A percentile compares a stretch with the other conserved stretches of the same genome.
Conservation (phyloP, 768 basidiomycete species). For the Epithele typhae region DNA sequence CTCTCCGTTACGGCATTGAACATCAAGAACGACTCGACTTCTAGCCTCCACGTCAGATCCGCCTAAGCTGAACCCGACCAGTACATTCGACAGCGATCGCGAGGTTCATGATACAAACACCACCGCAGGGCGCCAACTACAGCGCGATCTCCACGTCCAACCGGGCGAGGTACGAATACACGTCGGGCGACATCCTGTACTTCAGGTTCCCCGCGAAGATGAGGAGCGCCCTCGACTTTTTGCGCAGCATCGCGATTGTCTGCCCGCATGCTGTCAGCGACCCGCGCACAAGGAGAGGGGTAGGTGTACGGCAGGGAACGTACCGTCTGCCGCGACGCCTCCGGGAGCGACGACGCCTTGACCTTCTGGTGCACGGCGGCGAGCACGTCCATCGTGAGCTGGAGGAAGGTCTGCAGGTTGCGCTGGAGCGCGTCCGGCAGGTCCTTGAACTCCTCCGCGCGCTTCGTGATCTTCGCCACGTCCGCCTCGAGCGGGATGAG, state of each 20-base stretch:
- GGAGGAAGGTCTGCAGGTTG: conserved; percentile 84
- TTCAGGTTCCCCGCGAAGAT: conserved; percentile 85
- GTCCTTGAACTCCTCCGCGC: conserved; percentile 87
- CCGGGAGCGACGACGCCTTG: conserved; percentile 67
- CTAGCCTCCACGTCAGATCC: too few species aligned
- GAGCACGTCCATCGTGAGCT: conserved; percentile 90
- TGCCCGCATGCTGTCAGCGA: conserved; percentile 23
- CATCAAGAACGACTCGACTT: too few species aligned
- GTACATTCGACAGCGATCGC: neutral
- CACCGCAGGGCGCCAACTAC: conserved; percentile 24
- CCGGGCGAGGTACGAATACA: conserved; percentile 83
- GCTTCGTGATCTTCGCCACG: conserved; percentile 75
- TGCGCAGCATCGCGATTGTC: conserved; percentile 65
- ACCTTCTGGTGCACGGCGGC: conserved; percentile 74
- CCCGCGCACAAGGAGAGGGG: conserved; percentile 14
- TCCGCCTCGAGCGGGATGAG: conserved; percentile 87
- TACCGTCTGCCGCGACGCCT: conserved; percentile 75
- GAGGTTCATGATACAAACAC: conserved; percentile 2
- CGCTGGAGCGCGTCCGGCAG: conserved; percentile 82
- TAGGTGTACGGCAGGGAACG: conserved; percentile 23
- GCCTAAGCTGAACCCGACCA: too few species aligned
- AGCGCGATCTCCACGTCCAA: conserved; percentile 84
- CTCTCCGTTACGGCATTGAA: too few species aligned
- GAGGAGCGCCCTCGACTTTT: conserved; percentile 82
- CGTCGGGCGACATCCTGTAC: conserved; percentile 86